Percentiles rank a stretch among this genome's conserved stretches.
Evolutionary conservation across 139 green algal genomes (phyloP).

Genomic region (Chloropicon primus): DNA sequence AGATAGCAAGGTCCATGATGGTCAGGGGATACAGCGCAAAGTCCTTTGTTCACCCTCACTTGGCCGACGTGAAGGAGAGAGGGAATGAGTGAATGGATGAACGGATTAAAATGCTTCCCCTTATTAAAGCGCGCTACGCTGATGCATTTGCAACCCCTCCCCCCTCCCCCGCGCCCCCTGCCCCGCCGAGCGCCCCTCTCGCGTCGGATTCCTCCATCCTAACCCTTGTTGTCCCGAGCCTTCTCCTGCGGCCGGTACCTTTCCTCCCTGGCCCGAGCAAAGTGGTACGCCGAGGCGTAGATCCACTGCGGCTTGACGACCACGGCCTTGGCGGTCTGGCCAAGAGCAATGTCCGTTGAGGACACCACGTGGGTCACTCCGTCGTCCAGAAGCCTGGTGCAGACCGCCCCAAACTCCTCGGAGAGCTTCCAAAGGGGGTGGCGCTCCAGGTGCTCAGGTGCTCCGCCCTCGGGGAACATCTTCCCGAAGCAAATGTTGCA

Average conservation of each 20-base stretch:
- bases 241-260: too few relatives aligned
- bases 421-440: constrained; percentile 68
- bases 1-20: neutral
- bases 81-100: neutral
- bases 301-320: neutral
- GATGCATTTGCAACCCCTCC: too few relatives aligned
- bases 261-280: neutral
- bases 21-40: neutral
- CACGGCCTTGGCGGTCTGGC: neutral
- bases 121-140: too few relatives aligned
- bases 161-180: neutral
- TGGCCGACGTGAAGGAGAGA: neutral
- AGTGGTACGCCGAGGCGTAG: neutral
- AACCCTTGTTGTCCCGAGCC: too few relatives aligned
- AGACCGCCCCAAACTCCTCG: constrained; percentile 9
- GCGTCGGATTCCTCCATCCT: too few relatives aligned
- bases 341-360: neutral
- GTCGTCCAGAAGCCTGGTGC: neutral
- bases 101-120: too few relatives aligned
- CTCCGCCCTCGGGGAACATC: constrained; percentile 35
- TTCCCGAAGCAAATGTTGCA: constrained; percentile 56
- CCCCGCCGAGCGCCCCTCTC: neutral
- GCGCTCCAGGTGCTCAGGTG: constrained; percentile 4
- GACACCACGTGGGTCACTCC: neutral
- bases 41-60: neutral